Evolutionary conservation across 2,329 filamentous ascomycete genomes (phyloP), one percentile per base, ranked within the genome.

Genomic region (Fusarium citri): DNA sequence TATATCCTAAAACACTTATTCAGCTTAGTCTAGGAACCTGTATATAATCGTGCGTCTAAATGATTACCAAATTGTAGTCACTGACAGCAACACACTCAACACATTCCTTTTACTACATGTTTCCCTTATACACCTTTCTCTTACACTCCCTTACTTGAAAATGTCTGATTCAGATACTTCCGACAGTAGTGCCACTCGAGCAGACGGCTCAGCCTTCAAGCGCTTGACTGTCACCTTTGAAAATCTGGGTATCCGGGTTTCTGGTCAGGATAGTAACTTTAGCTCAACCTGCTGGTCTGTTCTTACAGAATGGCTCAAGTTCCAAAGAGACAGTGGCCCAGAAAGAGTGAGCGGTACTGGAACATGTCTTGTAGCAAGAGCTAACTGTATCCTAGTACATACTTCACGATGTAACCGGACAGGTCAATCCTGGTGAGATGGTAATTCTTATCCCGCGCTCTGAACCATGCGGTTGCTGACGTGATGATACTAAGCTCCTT

Each of bases 321-420:
- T 15, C 18, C 15, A n/a, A 16, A n/a, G 14, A 9, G 14, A 18
- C 6, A 28, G 18, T 3, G 6, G n/a, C 2, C n/a, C 49, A 2
- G 22, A 53, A 28, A 41, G 49, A 16, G 49, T 53, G 4, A 16
- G 31, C 1, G 11, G 48, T 7, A 2, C 5, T 23, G 3, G 9
- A 3, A 10, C 15, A 0, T n/a, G 3, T 20, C 6, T 16, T 6
- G 1, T 8, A 1, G 14, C 2, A 11, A 8, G 2, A 8, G 20
- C 15, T 30, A 30, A 53, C 7, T 2, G 0, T 14, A 2, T 8
- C 6, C 4, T 11, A 53, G 50, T 37, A 53, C 22, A 53, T 53
- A 8, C 7, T 53, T 8, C 50, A 53, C 18, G 50, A 25, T 6
- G 8, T 53, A 0, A 53, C 10, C 0, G 50, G 50, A 4, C 50